Base-by-base conservation (phyloP, 2,329 filamentous ascomycete species). In the Sporothrix curviconia region DNA sequence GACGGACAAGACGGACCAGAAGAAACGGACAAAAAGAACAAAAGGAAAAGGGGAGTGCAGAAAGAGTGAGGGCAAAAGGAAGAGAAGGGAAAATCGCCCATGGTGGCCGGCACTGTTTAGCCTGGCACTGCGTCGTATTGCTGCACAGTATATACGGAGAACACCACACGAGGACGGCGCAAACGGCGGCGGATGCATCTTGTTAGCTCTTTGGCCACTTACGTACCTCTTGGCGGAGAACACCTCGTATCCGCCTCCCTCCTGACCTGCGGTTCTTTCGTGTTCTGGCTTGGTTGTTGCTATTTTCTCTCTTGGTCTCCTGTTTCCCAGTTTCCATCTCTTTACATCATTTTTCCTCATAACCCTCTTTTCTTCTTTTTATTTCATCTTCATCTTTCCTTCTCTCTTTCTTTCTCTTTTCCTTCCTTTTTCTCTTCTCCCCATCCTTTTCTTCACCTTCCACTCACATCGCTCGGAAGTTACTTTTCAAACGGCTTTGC, bases 201-300 rank as follows among this genome's bases (percentile, higher is more conserved):
- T 42, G 51, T 42, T 57, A 57, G 55, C 39, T 52, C 47, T n/a
- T 24, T 30, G 49, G 32, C 17, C 40, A 34, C 32, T 55, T 47
- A 40, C 40, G 47, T n/a, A 55, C 56, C 36, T 49, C 56, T 36
- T 47, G 40, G 49, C n/a, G n/a, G 50, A 49, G 28, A 54, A 43
- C 36, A 54, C 56, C 51, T 58, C 51, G 51, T 58, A 50, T 58
- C 43, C 57, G 50, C 44, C 37, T 51, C 37, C 32, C 56, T 55
- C 37, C 43, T 58, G 51, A 54, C n/a, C 42, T 17, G 14, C 28
- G 49, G 32, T 39, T 42, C 51, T 43, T 36, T 44, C 25, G 37
- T 44, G 30, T 44, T 52, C 37, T n/a, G 34, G 12, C 37, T 54
- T 56, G 15, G 25, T 32, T 42, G 12, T 50, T 50, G 8, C 28